Evolutionary conservation across 2,329 filamentous ascomycete species (phyloP).

Genomic region (Colletotrichum aenigma): DNA sequence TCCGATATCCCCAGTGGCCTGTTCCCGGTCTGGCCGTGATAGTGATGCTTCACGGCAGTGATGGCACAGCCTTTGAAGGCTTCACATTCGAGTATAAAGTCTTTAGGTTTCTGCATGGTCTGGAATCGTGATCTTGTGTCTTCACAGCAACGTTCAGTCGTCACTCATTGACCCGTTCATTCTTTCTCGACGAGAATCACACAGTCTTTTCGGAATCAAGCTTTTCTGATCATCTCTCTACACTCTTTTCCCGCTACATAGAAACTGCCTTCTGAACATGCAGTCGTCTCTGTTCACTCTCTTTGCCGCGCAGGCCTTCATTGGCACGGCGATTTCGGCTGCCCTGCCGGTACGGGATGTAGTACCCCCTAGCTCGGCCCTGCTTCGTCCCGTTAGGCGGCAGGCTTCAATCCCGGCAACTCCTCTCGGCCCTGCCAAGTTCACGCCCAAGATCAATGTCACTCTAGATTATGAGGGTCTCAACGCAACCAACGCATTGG

Average conservation of each 20-base stretch:
- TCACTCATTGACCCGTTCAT: neutral
- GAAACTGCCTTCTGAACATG: neutral
- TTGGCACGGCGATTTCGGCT: neutral
- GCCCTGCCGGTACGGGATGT: neutral
- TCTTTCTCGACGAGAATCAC: neutral
- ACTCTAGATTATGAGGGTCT: conserved; percentile 20
- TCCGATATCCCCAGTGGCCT: neutral
- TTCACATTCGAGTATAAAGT: neutral
- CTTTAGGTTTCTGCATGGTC: neutral
- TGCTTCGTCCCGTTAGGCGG: conserved; percentile 13
- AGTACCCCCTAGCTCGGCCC: neutral
- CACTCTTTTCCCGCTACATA: neutral
- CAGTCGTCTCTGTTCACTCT: neutral
- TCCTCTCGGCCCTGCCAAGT: conserved; percentile 13
- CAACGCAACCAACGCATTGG: conserved; percentile 18
- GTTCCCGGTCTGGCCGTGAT: neutral
- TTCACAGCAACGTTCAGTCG: neutral
- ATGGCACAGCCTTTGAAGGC: neutral
- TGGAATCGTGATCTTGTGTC: neutral
- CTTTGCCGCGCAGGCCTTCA: conserved; percentile 4
- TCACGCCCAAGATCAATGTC: conserved; percentile 22
- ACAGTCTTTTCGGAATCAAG: neutral
- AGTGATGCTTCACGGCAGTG: too few species aligned
- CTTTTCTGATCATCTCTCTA: neutral
- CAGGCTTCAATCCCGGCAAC: neutral